Evolutionary conservation across 148 eudicot genomes (phyloP).

Genomic region (Persicaria tinctoria): DNA sequence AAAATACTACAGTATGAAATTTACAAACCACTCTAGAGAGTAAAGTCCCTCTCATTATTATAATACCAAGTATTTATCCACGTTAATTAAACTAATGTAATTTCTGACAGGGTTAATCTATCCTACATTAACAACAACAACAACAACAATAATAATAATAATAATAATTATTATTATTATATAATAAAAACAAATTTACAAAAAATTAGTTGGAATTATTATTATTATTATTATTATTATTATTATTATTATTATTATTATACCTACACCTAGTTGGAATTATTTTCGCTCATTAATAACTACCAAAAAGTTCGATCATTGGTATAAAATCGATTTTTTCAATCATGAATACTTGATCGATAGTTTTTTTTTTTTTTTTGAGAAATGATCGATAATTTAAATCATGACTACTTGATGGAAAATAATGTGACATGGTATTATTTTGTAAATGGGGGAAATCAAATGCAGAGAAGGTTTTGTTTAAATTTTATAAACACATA

Average conservation of each 20-base stretch:
- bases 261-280: too few species aligned
- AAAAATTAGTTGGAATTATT: too few species aligned
- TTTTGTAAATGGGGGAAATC: not conserved
- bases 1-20: too few species aligned
- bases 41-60: not conserved
- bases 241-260: too few species aligned
- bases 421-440: not conserved
- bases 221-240: too few species aligned
- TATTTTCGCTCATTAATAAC: not conserved
- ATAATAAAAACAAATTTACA: too few species aligned
- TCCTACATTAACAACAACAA: too few species aligned
- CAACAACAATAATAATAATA: too few species aligned
- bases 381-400: not conserved
- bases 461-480: too few species aligned
- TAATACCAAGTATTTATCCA: not conserved
- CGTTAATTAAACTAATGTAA: not conserved
- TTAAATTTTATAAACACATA: too few species aligned
- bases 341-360: slow-evolving; percentile 10
- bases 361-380: not conserved
- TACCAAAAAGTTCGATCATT: not conserved
- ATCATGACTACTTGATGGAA: slow-evolving; percentile 1
- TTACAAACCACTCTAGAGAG: too few species aligned
- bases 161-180: too few species aligned
- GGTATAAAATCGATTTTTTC: not conserved
- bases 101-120: not conserved